phyloP scores from a whole-genome alignment of 2,329 filamentous ascomycete genomes.

The Gaeumannomyces sp. region DNA sequence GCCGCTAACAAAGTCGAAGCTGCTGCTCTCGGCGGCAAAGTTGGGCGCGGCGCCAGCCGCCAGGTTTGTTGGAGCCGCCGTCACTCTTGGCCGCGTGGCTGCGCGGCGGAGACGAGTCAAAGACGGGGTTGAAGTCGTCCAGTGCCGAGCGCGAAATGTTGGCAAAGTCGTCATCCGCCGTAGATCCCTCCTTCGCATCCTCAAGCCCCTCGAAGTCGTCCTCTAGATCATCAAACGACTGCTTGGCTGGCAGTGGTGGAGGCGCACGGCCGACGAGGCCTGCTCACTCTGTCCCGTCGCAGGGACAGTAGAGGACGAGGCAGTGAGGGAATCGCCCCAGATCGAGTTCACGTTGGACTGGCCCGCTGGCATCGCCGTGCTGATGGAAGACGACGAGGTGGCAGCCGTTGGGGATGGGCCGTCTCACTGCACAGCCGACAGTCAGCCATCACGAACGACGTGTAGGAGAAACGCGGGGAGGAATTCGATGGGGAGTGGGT shows the following conservation, averaged over 20 bases:
- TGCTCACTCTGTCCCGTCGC: conserved; percentile 29
- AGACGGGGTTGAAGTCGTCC: conserved; percentile 76
- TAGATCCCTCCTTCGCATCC: conserved; percentile 74
- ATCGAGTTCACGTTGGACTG: conserved; percentile 11
- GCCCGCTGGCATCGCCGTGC: conserved; percentile 6
- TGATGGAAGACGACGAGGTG: conserved; percentile 13
- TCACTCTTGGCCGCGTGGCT: conserved; percentile 41
- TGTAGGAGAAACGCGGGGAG: not conserved
- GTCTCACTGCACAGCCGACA: not conserved
- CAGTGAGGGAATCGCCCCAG: conserved; percentile 13
- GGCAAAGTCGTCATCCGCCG: conserved; percentile 69
- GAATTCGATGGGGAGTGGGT: not conserved
- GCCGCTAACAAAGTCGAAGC: conserved; percentile 50
- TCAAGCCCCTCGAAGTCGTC: conserved; percentile 77
- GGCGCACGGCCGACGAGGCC: conserved; percentile 12
- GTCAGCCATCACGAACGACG: not conserved
- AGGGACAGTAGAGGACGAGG: conserved; percentile 24
- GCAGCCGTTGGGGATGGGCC: conserved; percentile 18
- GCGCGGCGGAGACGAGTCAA: conserved; percentile 61
- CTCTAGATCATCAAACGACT: conserved; percentile 69
- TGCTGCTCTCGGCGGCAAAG: conserved; percentile 50
- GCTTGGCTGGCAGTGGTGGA: conserved; percentile 34
- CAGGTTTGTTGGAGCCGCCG: conserved; percentile 22
- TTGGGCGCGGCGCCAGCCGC: conserved; percentile 12
- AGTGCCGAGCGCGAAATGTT: conserved; percentile 64